phyloP scores from a whole-genome alignment of 2,329 filamentous ascomycete species.

The Scortechinia acanthostroma region DNA sequence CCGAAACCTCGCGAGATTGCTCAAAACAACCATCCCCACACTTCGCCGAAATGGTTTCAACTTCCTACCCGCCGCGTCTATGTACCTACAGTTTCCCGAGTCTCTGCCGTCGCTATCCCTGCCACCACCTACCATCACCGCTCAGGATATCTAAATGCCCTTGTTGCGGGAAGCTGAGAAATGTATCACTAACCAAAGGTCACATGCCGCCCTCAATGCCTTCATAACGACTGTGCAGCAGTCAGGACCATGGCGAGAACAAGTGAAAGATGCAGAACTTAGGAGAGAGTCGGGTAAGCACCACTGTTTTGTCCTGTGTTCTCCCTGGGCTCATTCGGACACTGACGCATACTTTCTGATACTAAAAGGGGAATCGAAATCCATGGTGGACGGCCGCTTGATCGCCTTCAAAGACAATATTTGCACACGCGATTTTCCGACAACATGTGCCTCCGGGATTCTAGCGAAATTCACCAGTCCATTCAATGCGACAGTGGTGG shows the following conservation, averaged over 20 bases:
- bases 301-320: too few relatives aligned
- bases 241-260: conserved; percentile 20
- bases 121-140: too few relatives aligned
- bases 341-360: conserved; percentile 1
- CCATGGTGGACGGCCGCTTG: conserved; percentile 26
- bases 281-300: conserved; percentile 21
- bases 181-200: conserved; percentile 27
- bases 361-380: conserved; percentile 17
- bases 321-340: too few relatives aligned
- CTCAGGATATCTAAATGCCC: conserved; percentile 23
- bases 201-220: conserved; percentile 22
- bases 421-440: conserved; percentile 28
- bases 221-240: conserved; percentile 26
- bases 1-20: too few relatives aligned
- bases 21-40: too few relatives aligned
- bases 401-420: conserved; percentile 39
- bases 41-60: too few relatives aligned
- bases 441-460: conserved; percentile 56
- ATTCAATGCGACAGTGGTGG: conserved; percentile 59
- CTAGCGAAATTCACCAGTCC: conserved; percentile 49
- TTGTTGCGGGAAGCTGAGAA: conserved; percentile 30
- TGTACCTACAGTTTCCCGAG: too few relatives aligned
- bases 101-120: background rate
- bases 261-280: conserved; percentile 22
- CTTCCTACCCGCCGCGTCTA: too few relatives aligned